A percentile compares a stretch with the other conserved stretches of the same genome.
Evolutionary conservation across 148 eudicot species (phyloP).

Genomic region (Heliamphora exappendiculata): DNA sequence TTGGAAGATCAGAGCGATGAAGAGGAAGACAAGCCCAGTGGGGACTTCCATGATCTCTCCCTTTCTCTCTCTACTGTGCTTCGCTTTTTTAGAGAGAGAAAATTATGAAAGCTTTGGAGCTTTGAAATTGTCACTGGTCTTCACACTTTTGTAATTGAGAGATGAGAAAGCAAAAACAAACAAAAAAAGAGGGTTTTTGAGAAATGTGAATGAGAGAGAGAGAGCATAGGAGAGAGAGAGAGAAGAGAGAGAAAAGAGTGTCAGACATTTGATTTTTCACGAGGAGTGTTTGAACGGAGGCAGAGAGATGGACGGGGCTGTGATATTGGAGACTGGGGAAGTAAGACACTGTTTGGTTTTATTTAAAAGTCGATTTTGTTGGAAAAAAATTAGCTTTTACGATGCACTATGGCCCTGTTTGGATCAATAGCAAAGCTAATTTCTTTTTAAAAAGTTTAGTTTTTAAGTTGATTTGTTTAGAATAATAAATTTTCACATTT

Average conservation of each 20-base stretch:
- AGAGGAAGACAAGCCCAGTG: conserved; percentile 11
- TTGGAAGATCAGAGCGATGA: conserved; percentile 16
- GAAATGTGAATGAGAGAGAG: not conserved
- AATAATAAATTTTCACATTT: no score
- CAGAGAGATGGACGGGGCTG: conserved; percentile 22
- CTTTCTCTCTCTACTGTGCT: no score
- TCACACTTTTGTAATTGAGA: not conserved
- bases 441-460: no score
- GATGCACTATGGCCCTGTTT: no score
- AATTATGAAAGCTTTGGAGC: not conserved
- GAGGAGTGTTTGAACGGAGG: conserved; percentile 33
- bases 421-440: no score
- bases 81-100: not conserved
- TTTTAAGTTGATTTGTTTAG: no score
- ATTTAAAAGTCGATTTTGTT: no score
- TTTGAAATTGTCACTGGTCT: no score
- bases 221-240: not conserved
- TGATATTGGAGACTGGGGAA: conserved; percentile 20
- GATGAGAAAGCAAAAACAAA: not conserved
- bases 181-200: not conserved
- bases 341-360: no score
- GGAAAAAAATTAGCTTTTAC: no score
- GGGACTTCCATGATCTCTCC: conserved; percentile 5
- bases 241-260: conserved; percentile 29
- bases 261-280: conserved; percentile 48